Conservation (phyloP, 2,329 filamentous ascomycete species). For the Apiospora sp. region DNA sequence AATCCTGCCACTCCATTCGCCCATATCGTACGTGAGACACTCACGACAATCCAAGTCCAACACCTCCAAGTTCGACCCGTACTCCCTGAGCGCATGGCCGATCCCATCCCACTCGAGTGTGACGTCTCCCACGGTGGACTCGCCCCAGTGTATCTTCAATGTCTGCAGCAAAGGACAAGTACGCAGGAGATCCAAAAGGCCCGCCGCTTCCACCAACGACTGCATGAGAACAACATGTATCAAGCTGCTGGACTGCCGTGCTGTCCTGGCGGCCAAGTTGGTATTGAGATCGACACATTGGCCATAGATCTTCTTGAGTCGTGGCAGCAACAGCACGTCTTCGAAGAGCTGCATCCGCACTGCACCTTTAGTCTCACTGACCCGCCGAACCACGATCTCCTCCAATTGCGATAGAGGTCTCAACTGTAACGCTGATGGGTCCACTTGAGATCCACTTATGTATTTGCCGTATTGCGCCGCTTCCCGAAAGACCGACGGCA, state of each 20-base stretch:
- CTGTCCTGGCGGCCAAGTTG: not conserved
- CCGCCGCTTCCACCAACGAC: not conserved
- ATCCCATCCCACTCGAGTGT: not conserved
- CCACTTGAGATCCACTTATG: too few relatives aligned
- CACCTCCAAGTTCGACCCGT: not conserved
- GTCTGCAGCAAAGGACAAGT: not conserved
- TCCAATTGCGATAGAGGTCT: not conserved
- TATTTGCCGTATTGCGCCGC: not conserved
- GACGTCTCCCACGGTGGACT: not conserved
- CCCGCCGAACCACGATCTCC: not conserved
- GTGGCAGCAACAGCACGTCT: not conserved
- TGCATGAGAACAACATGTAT: too few relatives aligned
- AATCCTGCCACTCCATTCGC: not conserved
- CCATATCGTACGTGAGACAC: not conserved
- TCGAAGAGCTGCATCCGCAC: not conserved
- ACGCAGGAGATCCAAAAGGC: not conserved
- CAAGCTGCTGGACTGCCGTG: not conserved
- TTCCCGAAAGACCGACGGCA: not conserved
- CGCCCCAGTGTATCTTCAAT: not conserved
- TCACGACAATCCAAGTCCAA: not conserved
- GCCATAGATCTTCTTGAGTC: not conserved
- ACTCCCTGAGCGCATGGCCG: not conserved
- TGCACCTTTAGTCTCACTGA: not conserved
- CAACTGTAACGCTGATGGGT: not conserved
- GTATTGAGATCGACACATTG: not conserved